Percentiles rank a stretch among this genome's conserved stretches.
phyloP scores from a whole-genome alignment of 1,284 basidiomycete genomes.

The Nidula niveotomentosa region DNA sequence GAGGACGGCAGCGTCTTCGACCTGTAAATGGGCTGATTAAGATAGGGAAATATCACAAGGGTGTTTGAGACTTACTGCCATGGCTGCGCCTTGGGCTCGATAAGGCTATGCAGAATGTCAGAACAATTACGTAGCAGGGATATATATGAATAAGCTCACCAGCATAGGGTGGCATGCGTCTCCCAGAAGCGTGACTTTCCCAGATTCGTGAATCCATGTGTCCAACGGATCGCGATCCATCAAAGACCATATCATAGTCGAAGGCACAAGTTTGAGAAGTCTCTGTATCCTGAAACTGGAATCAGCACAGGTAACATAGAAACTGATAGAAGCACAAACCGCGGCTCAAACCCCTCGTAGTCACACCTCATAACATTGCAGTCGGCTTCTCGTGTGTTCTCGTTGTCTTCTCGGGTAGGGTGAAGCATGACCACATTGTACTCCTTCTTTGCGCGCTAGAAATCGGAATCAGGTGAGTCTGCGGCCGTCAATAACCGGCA shows the following conservation, averaged over 20 bases:
- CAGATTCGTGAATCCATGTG: conserved; percentile 50
- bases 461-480: background rate
- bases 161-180: conserved; percentile 69
- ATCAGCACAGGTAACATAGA: background rate
- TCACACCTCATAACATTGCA: background rate
- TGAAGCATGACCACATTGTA: background rate
- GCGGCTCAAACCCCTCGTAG: conserved; percentile 41
- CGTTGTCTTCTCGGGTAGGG: background rate
- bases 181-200: conserved; percentile 48
- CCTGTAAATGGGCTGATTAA: conserved; percentile 19
- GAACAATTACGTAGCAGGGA: no score
- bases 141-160: conserved; percentile 20
- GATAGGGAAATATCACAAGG: conserved; percentile 2
- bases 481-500: background rate
- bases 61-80: conserved; percentile 42
- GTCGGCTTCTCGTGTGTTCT: background rate
- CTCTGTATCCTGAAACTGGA: conserved; percentile 39
- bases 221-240: conserved; percentile 42
- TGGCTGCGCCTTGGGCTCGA: conserved; percentile 67
- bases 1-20: conserved; percentile 55
- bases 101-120: conserved; percentile 46
- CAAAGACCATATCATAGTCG: conserved; percentile 48
- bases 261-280: conserved; percentile 43
- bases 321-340: conserved; percentile 24
- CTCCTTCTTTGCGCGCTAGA: conserved; percentile 35